Evolutionary conservation across 768 basidiomycete species (phyloP), one percentile per base, ranked within the genome.

Genomic region (Mycena haematopus): DNA sequence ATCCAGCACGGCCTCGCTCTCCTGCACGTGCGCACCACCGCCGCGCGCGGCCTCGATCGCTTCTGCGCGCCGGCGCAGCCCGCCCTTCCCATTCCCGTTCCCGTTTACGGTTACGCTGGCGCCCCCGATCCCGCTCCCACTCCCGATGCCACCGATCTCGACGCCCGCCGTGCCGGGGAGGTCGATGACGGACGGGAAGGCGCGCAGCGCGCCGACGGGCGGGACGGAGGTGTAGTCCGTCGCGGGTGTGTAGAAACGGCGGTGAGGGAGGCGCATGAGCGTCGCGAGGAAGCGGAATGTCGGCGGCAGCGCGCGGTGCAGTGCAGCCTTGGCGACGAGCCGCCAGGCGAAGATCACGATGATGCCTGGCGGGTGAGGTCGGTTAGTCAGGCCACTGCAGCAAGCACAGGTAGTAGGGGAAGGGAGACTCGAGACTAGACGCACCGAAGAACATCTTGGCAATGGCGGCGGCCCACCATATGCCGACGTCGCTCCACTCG

Each of bases 171-270:
- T n/a, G 22, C 76, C 74, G 0, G 91, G 85, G 14, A 97, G 80
- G 70, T 96, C 92, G 63, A 97, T 90, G 54, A 96, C 86, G 73
- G 88, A 90, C 10, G 95, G 95, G 67, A 96, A 87, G 0, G 93
- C 83, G 56, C 85, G 85, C 49, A 95, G 75, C 1, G 80, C 82
- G 60, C 75, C 80, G 46, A 75, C 74, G 7, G 80, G 77, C 0
- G 90, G 90, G 1, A 92, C 85, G 27, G 74, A 81, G 29, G 81
- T 82, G 74, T 97, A 97, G 68, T 95, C 95, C 69, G 94, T 95
- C 31, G 95, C 93, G 29, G 94, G 90, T 6, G 89, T 91, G 73
- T 99, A 97, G 76, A 93, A 94, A 15, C 93, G 82, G 11, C 96
- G 84, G 63, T 88, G 86, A 0, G 96, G 96, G 5, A 98, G 84